A percentile compares a stretch with the other conserved stretches of the same genome.
phyloP scores from a whole-genome alignment of 192 early-diverging fungal genomes.

The Umbelopsis sp. region DNA sequence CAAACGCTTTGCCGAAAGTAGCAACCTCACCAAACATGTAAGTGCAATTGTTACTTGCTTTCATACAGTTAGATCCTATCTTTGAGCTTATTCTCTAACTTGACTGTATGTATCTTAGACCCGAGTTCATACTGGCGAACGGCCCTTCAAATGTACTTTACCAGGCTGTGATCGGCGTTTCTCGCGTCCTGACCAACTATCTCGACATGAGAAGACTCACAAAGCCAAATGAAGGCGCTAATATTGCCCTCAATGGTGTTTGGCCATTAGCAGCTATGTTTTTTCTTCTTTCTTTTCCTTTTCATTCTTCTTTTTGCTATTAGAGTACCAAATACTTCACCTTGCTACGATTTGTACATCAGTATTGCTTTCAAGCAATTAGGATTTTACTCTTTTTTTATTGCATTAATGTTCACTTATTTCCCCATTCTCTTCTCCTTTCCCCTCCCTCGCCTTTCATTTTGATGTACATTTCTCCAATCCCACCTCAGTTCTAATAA shows the following conservation, averaged over 20 bases:
- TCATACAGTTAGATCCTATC: not conserved
- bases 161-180: constrained; percentile 52
- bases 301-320: not conserved
- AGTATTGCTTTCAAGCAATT: too few relatives aligned
- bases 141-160: constrained; percentile 66
- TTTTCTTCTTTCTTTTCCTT: not conserved
- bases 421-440: too few relatives aligned
- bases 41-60: constrained; percentile 1
- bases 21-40: constrained; percentile 60
- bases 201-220: constrained; percentile 31
- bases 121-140: constrained; percentile 68
- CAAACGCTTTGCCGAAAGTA: constrained; percentile 59
- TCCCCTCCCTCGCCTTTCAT: too few relatives aligned
- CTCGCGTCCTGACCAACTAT: constrained; percentile 56
- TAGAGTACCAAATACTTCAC: too few relatives aligned
- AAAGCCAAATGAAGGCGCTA: not conserved
- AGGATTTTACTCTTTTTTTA: too few relatives aligned
- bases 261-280: not conserved
- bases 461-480: too few relatives aligned
- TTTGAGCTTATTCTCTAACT: not conserved
- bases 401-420: too few relatives aligned
- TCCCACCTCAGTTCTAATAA: too few relatives aligned
- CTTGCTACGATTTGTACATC: too few relatives aligned
- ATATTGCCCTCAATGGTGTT: not conserved
- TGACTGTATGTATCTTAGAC: constrained; percentile 31